A percentile compares a stretch with the other conserved stretches of the same genome.
Evolutionary conservation across 345 rosid species (phyloP).

Genomic region (Citrus australasica): DNA sequence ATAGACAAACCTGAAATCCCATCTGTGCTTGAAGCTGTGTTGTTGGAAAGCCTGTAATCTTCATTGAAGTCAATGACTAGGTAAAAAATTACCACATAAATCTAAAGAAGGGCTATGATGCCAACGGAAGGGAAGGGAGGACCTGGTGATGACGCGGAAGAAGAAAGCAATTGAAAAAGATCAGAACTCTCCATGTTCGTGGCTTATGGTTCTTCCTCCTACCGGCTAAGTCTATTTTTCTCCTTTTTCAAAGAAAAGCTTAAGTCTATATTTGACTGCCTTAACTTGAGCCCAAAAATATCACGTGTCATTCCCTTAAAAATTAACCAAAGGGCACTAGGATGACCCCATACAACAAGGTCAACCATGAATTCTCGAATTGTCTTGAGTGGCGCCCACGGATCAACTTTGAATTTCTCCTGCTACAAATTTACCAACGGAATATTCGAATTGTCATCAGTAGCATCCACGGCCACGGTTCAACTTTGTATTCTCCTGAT

Average conservation of each 20-base stretch:
- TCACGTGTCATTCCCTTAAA: slow-evolving; percentile 5
- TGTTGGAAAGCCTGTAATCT: neutral
- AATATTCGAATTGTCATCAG: neutral
- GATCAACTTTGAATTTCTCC: neutral
- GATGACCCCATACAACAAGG: neutral
- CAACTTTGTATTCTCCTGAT: neutral
- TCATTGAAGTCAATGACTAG: slow-evolving; percentile 17
- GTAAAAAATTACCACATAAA: slow-evolving; percentile 18
- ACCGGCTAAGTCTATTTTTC: neutral
- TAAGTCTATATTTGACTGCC: neutral
- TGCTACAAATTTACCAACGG: neutral
- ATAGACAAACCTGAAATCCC: slow-evolving; percentile 14
- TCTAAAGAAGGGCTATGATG: slow-evolving; percentile 2
- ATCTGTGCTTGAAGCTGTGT: neutral
- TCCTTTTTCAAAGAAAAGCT: neutral
- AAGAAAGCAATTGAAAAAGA: slow-evolving; percentile 8
- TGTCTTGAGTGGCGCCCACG: neutral
- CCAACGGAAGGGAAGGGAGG: neutral
- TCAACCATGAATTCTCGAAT: neutral
- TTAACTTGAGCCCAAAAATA: neutral
- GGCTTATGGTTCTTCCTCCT: neutral
- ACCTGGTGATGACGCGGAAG: neutral
- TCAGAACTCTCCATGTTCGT: neutral
- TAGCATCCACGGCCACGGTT: neutral
- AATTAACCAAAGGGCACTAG: neutral